These are phyloP conservation scores for Rhodamnia argentea DNA, from an alignment of 345 rosid species.

Conservation along the genomic window DNA sequence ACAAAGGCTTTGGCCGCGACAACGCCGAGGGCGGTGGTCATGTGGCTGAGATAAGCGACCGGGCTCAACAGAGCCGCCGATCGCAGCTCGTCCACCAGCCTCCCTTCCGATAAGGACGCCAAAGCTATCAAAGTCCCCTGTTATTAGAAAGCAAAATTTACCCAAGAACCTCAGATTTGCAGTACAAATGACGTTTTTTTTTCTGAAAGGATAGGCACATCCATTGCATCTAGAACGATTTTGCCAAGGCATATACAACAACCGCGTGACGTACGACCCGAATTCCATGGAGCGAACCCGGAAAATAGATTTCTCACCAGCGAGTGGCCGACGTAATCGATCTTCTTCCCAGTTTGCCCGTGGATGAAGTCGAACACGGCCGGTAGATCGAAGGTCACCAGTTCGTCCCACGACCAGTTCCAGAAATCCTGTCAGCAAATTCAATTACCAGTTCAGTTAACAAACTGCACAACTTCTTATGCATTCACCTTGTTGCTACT, in stretches of 20 bases:
- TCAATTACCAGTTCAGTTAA: background rate
- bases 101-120: slow-evolving; percentile 71
- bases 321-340: slow-evolving; percentile 88
- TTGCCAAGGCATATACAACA: background rate
- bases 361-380: slow-evolving; percentile 57
- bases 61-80: slow-evolving; percentile 83
- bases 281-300: no score
- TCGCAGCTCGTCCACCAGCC: slow-evolving; percentile 41
- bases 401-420: slow-evolving; percentile 97
- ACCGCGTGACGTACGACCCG: no score
- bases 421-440: slow-evolving; percentile 48
- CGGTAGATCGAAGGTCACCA: slow-evolving; percentile 61
- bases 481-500: background rate
- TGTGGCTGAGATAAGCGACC: slow-evolving; percentile 81
- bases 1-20: slow-evolving; percentile 54
- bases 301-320: slow-evolving; percentile 28
- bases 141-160: background rate
- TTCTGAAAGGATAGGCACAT: background rate
- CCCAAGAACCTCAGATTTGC: background rate
- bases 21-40: slow-evolving; percentile 60
- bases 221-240: background rate
- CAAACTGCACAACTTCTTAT: background rate
- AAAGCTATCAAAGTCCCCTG: slow-evolving; percentile 83
- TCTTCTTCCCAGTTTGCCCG: slow-evolving; percentile 50
- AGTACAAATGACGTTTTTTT: background rate